These are phyloP conservation scores for Volvox africanus DNA, from an alignment of 139 green algal genomes.

Conservation along the genomic window DNA sequence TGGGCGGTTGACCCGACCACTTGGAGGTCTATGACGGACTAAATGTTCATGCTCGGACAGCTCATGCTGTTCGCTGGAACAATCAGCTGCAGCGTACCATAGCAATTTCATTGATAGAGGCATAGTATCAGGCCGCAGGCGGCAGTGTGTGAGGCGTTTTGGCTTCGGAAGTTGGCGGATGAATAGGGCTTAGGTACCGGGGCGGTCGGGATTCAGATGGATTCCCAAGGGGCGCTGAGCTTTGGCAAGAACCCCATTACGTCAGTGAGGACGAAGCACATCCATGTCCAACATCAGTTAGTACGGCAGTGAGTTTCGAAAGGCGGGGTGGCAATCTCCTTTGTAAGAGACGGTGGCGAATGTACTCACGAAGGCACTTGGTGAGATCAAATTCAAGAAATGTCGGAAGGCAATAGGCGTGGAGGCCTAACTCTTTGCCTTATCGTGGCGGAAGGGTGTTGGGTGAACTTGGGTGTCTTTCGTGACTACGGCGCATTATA, in stretches of 20 bases:
- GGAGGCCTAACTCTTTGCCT: no score
- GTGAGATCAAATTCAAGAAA: not conserved
- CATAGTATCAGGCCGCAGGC: conserved; percentile 63
- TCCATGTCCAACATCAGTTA: conserved; percentile 6
- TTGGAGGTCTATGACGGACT: conserved; percentile 26
- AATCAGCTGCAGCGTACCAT: conserved; percentile 63
- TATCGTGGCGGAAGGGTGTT: no score
- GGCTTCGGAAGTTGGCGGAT: conserved; percentile 49
- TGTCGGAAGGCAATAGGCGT: not conserved
- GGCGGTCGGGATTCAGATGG: not conserved
- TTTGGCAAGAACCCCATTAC: not conserved
- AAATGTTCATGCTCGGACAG: not conserved
- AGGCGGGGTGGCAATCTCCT: not conserved
- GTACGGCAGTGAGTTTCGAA: not conserved
- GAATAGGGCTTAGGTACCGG: conserved; percentile 25
- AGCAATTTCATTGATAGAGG: conserved; percentile 58
- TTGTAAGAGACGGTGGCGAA: not conserved
- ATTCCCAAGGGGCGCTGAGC: not conserved
- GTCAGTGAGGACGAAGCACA: not conserved
- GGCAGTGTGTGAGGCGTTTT: conserved; percentile 61
- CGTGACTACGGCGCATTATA: no score
- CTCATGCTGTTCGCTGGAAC: conserved; percentile 35
- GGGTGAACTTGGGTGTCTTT: no score
- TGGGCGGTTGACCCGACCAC: conserved; percentile 25
- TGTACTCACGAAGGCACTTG: not conserved